These are phyloP conservation scores for Coccomyxa subellipsoidea DNA, from an alignment of 163 green algal species.

Conservation along the genomic window DNA sequence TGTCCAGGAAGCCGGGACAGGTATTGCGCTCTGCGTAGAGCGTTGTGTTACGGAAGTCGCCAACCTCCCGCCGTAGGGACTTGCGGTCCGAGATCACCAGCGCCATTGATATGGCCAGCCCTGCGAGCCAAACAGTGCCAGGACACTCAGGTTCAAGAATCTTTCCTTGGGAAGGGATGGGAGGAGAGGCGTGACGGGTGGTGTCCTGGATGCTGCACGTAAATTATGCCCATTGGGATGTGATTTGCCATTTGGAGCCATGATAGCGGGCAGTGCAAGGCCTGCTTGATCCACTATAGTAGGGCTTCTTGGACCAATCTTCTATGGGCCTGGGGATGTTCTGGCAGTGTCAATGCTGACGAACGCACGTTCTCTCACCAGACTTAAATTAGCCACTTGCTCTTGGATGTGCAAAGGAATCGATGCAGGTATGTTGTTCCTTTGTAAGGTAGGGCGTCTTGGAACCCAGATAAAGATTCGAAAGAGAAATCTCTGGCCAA, in stretches of 20 bases:
- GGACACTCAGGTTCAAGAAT: background rate
- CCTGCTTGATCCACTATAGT: too few relatives aligned
- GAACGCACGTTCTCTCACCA: too few relatives aligned
- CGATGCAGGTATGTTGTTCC: background rate
- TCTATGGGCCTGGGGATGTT: too few relatives aligned
- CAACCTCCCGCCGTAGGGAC: background rate
- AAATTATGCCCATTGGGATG: too few relatives aligned
- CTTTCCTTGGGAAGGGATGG: too few relatives aligned
- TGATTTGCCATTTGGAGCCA: too few relatives aligned
- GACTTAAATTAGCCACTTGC: background rate
- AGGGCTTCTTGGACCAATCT: too few relatives aligned
- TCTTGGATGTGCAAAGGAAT: background rate
- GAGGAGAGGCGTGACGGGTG: too few relatives aligned
- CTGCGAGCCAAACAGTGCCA: background rate
- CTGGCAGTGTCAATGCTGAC: too few relatives aligned
- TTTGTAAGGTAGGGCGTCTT: background rate
- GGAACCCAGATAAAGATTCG: background rate
- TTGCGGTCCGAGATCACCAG: background rate
- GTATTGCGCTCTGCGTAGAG: background rate
- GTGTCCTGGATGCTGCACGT: too few relatives aligned
- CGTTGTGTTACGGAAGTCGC: background rate
- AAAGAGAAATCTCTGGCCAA: background rate
- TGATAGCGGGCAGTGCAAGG: too few relatives aligned
- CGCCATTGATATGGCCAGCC: background rate
- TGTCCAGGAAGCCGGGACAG: background rate